Percentiles rank a stretch among this genome's conserved stretches.
Conservation (phyloP, 129 eudicot genomes). For the Artemisia annua region DNA sequence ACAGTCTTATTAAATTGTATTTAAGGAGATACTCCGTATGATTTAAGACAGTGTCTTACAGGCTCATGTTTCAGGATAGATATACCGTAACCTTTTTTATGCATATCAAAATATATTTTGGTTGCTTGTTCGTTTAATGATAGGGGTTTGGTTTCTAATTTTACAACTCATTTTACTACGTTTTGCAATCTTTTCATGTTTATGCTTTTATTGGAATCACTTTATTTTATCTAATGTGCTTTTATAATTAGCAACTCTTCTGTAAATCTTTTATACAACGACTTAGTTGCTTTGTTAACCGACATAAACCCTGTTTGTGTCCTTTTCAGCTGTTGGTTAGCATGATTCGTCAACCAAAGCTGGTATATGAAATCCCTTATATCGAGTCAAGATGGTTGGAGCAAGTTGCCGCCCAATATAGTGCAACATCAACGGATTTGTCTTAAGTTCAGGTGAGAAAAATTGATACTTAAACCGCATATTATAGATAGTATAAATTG, state of each 20-base stretch:
- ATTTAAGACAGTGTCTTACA: no score
- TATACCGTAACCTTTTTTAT: no score
- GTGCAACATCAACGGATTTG: slow-evolving; percentile 19
- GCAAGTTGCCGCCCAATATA: slow-evolving; percentile 62
- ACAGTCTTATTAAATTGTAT: not conserved
- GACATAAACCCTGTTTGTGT: not conserved
- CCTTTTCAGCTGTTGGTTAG: slow-evolving; percentile 64
- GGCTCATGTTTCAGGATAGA: no score
- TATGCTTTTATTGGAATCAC: slow-evolving; percentile 1
- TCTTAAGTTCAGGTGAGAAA: not conserved
- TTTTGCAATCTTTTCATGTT: not conserved
- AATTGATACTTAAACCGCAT: not conserved
- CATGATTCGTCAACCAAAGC: slow-evolving; percentile 86
- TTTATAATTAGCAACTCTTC: not conserved
- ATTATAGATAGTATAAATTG: no score
- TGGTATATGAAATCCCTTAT: slow-evolving; percentile 78
- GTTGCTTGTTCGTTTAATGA: no score
- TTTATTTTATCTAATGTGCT: not conserved
- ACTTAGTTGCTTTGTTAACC: no score
- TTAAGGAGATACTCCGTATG: no score
- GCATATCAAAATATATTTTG: no score
- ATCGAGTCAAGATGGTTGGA: slow-evolving; percentile 77
- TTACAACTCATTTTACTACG: not conserved
- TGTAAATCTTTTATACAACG: no score
- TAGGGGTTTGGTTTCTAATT: slow-evolving; percentile 22